Base-by-base conservation (phyloP, 352 stramenopile species). In the Thalassiosira ordinaria region DNA sequence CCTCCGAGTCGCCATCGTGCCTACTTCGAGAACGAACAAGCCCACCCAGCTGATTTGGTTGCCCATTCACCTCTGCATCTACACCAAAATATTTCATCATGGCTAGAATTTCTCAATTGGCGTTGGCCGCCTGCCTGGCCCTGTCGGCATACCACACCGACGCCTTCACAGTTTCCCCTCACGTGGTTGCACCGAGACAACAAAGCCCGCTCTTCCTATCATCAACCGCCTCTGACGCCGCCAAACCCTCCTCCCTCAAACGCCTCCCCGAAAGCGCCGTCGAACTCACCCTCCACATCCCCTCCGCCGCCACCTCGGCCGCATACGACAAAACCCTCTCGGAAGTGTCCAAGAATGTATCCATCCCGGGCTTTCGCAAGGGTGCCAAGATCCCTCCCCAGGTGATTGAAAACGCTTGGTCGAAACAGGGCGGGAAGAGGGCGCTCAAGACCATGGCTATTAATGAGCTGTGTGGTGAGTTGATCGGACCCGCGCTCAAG, bases 291-390 rank as follows among this genome's bases (percentile, higher is more conserved):
- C 75, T 94, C 27, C 75, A 62, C 7, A 78, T 87, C 18, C 86
- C 89, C 31, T 76, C 80, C 47, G 31, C 52, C 20, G 79, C 83
- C 27, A 92, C 89, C 13, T 78, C 85, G 31, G 83, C 85, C 20
- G 87, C 87, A 16, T 94, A 92, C 65, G 89, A 92, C 49, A 91
- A 90, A 63, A 84, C 82, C 7, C 75, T 88, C 16, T 62, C 65
- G 22, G 88, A 91, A 63, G 60, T 91, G 6, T 82, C 82, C 26
- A 91, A 89, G 59, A 87, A 74, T 14, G 74, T 94, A 7, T 64
- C 72, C 16, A 90, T 94, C 66, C 87, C 89, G 31, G 89, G 89
- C 41, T 94, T 94, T 72, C 87, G 89, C 11, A 94, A 94, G 69
- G 89, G 89, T 33, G 69, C 79, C 46, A 90, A 85, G 53, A 94